Percentiles rank a stretch among this genome's conserved stretches.
These are phyloP conservation scores for Ganoderma resinaceum DNA, from an alignment of 1,284 basidiomycete genomes.

Conservation along the genomic window DNA sequence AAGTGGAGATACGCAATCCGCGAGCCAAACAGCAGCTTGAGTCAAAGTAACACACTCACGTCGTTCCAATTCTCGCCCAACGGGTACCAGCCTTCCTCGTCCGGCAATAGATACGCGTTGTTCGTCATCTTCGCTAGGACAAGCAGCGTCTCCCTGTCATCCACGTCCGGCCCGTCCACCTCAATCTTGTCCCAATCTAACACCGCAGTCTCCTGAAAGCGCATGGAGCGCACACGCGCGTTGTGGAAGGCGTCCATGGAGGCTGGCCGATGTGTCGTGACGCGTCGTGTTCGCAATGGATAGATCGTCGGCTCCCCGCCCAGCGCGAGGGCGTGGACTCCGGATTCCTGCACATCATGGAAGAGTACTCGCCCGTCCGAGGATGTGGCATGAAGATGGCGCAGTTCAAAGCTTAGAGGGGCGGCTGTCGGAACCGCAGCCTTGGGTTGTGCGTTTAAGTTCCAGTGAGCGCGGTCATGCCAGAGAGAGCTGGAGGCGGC, in stretches of 20 bases:
- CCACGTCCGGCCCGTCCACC: conserved; percentile 73
- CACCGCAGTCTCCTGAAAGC: conserved; percentile 52
- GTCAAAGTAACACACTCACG: conserved; percentile 48
- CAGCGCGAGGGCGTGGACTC: conserved; percentile 23
- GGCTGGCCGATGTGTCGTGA: conserved; percentile 54
- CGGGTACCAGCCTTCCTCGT: conserved; percentile 81
- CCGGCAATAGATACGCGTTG: conserved; percentile 82
- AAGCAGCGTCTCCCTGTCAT: conserved; percentile 79
- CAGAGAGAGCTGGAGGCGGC: conserved; percentile 17
- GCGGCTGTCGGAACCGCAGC: conserved; percentile 21
- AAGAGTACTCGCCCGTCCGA: conserved; percentile 64
- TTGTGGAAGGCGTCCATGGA: conserved; percentile 57
- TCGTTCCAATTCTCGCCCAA: conserved; percentile 69
- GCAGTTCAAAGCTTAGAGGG: conserved; percentile 62
- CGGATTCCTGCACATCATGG: conserved; percentile 51
- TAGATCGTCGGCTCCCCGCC: conserved; percentile 35
- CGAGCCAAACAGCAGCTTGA: background rate
- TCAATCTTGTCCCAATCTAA: conserved; percentile 71
- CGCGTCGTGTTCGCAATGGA: conserved; percentile 46
- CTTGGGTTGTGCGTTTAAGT: conserved; percentile 1
- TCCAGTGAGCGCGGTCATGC: background rate
- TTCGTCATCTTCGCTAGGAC: conserved; percentile 94
- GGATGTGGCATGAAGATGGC: conserved; percentile 71
- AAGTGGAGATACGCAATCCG: background rate
- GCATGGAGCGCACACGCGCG: conserved; percentile 58